These are phyloP conservation scores for Megacollybia marginata DNA, from an alignment of 768 basidiomycete species.

Conservation along the genomic window DNA sequence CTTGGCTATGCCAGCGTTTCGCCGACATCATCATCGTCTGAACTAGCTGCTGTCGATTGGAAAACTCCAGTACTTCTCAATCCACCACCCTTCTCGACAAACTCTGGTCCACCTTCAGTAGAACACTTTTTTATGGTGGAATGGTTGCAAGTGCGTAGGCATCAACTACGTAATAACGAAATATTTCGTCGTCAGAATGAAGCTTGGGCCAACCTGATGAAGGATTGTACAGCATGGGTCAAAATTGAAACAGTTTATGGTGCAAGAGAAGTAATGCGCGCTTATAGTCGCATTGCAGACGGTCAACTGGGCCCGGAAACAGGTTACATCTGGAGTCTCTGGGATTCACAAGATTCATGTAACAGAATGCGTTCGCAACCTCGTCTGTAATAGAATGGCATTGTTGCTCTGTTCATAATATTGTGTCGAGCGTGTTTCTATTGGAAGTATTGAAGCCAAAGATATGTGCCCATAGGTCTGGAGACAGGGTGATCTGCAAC, in stretches of 20 bases:
- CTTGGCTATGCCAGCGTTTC: slow-evolving; percentile 54
- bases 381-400: too few species aligned
- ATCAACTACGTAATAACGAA: slow-evolving; percentile 35
- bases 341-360: too few species aligned
- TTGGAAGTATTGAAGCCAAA: too few species aligned
- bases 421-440: too few species aligned
- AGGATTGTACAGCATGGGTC: slow-evolving; percentile 49
- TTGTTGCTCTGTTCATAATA: too few species aligned
- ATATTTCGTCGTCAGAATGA: slow-evolving; percentile 42
- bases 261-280: slow-evolving; percentile 35
- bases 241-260: slow-evolving; percentile 41
- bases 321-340: slow-evolving; percentile 62
- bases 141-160: slow-evolving; percentile 52
- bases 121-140: slow-evolving; percentile 66
- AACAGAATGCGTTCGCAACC: too few species aligned
- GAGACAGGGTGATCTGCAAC: too few species aligned
- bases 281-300: slow-evolving; percentile 38
- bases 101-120: slow-evolving; percentile 12
- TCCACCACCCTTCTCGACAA: not conserved
- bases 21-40: slow-evolving; percentile 21
- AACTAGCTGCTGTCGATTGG: too few species aligned
- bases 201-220: slow-evolving; percentile 58
- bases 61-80: too few species aligned
- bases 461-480: too few species aligned
- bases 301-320: slow-evolving; percentile 44